Evolutionary conservation across 2,329 filamentous ascomycete genomes (phyloP).

Genomic region (Ceratocystis variospora): DNA sequence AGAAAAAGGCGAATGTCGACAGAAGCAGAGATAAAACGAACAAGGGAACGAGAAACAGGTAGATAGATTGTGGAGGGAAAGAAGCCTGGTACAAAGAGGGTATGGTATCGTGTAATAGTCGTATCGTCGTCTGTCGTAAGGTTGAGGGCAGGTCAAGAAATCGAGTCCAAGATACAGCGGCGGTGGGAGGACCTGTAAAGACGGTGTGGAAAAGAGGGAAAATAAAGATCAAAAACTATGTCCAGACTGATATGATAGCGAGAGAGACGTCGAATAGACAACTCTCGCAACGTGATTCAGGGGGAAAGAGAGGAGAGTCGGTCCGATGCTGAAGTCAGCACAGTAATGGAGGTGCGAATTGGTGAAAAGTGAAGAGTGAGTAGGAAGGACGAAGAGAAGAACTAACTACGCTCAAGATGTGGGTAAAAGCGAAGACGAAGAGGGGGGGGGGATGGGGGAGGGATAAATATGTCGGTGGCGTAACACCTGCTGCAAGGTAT

Average conservation of each 20-base stretch:
- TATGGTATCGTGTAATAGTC: constrained; percentile 2
- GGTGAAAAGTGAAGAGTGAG: not conserved
- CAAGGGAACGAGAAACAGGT: not conserved
- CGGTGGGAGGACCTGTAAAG: not conserved
- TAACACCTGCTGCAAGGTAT: constrained; percentile 4
- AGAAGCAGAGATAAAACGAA: not conserved
- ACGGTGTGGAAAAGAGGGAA: not conserved
- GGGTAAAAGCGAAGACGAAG: not conserved
- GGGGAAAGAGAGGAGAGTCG: not conserved
- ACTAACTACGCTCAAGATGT: not conserved
- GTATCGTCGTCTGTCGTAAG: constrained; percentile 2
- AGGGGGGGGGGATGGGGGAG: not conserved
- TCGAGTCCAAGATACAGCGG: not conserved
- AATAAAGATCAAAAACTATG: not conserved
- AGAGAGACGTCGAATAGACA: not conserved
- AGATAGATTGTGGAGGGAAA: not conserved
- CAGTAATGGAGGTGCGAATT: not conserved
- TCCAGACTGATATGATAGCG: not conserved
- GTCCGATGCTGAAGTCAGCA: not conserved
- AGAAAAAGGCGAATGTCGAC: not conserved
- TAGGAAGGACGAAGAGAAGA: not conserved
- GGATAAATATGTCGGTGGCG: constrained; percentile 7
- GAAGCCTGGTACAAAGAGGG: not conserved
- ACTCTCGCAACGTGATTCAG: not conserved
- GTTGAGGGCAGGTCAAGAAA: not conserved